Evolutionary conservation across 176 grass and related monocot species (phyloP).

Genomic region (Luzula sylvatica): DNA sequence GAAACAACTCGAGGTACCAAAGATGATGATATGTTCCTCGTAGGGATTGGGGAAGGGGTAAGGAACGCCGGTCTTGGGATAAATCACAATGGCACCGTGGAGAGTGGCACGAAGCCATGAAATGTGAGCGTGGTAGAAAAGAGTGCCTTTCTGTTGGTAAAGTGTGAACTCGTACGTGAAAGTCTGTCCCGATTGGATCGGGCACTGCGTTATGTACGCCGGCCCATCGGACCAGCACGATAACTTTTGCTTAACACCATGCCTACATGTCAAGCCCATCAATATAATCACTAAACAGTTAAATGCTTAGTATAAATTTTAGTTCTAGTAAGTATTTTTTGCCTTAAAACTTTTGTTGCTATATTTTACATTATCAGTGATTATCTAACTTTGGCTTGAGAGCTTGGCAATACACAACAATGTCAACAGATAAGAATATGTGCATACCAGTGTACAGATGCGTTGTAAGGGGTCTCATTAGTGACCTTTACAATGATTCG

Average conservation of each 20-base stretch:
- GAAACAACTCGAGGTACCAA: neutral
- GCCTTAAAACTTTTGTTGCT: too few species aligned
- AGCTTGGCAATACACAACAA: too few species aligned
- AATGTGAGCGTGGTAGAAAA: conserved; percentile 41
- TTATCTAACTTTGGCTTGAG: too few species aligned
- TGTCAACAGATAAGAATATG: too few species aligned
- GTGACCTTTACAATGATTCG: conserved; percentile 48
- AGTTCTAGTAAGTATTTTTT: too few species aligned
- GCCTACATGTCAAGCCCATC: conserved; percentile 16
- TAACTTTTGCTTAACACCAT: conserved; percentile 34
- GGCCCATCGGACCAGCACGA: conserved; percentile 47
- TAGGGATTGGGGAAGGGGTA: conserved; percentile 26
- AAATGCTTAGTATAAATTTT: too few species aligned
- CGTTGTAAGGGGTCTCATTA: conserved; percentile 39
- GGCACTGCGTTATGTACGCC: conserved; percentile 42
- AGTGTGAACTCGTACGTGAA: conserved; percentile 43
- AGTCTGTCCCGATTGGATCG: conserved; percentile 33
- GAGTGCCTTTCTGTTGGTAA: conserved; percentile 32
- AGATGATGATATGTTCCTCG: conserved; percentile 11
- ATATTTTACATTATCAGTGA: too few species aligned
- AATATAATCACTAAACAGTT: too few species aligned
- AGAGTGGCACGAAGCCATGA: conserved; percentile 39
- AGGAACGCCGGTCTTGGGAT: conserved; percentile 12
- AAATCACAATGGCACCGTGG: conserved; percentile 23
- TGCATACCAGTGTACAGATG: conserved; percentile 52